phyloP scores from a whole-genome alignment of 1,139 yeast genomes.

The Suhomyces wounanorum region DNA sequence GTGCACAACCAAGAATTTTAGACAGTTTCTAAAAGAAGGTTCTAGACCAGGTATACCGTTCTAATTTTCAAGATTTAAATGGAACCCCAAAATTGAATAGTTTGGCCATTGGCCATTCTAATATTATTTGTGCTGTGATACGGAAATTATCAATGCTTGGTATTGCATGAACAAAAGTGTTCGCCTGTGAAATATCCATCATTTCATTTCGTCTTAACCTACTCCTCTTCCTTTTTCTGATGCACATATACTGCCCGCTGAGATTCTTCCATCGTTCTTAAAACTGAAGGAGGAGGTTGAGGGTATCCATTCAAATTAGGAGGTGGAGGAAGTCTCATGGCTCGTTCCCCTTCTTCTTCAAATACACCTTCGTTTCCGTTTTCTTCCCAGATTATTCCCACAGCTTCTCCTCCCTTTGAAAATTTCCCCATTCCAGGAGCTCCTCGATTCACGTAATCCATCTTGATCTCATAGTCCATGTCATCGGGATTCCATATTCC shows the following conservation, averaged over 20 bases:
- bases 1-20: too few species aligned
- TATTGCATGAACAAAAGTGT: too few species aligned
- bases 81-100: too few species aligned
- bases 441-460: slow-evolving; percentile 40
- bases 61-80: too few species aligned
- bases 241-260: slow-evolving; percentile 14
- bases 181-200: neutral
- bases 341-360: slow-evolving; percentile 16
- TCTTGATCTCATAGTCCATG: slow-evolving; percentile 41
- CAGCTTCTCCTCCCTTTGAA: neutral
- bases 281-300: slow-evolving; percentile 43
- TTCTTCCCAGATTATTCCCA: slow-evolving; percentile 6
- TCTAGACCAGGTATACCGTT: too few species aligned
- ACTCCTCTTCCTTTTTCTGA: slow-evolving; percentile 10
- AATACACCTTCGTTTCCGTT: slow-evolving; percentile 12
- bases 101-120: too few species aligned
- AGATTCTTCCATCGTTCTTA: slow-evolving; percentile 14
- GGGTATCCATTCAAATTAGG: slow-evolving; percentile 41
- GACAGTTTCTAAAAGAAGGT: too few species aligned
- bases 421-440: slow-evolving; percentile 42
- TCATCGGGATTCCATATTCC: slow-evolving; percentile 47
- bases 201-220: neutral
- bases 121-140: too few species aligned
- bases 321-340: slow-evolving; percentile 40
- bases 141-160: too few species aligned